Percentiles rank a stretch among this genome's conserved stretches.
Conservation (phyloP, 495 filamentous ascomycete species). For the Pseudomonodictys pantanalensis region DNA sequence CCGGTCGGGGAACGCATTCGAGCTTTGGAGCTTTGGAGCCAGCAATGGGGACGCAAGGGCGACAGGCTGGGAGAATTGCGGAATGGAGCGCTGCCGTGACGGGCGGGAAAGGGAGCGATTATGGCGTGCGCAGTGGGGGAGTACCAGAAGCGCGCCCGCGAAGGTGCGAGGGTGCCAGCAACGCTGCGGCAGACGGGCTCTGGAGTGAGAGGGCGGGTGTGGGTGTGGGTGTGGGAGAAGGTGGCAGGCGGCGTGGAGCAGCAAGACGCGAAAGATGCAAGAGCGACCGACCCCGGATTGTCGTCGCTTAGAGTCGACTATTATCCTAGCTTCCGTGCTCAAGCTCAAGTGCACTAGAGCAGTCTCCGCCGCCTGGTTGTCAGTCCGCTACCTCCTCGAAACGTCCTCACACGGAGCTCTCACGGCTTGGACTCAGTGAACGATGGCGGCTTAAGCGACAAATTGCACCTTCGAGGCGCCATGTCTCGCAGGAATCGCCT, state of each 20-base stretch:
- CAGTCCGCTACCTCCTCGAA: too few relatives aligned
- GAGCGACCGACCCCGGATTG: too few relatives aligned
- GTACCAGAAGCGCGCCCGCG: background rate
- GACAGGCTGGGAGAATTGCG: slow-evolving; percentile 24
- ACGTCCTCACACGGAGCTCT: background rate
- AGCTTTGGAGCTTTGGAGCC: slow-evolving; percentile 5
- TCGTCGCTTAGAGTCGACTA: too few relatives aligned
- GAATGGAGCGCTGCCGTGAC: slow-evolving; percentile 22
- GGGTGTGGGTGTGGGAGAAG: too few relatives aligned
- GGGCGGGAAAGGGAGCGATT: background rate
- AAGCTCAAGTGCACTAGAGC: too few relatives aligned
- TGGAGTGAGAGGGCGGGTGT: too few relatives aligned
- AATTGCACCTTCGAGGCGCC: background rate
- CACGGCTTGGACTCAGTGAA: background rate
- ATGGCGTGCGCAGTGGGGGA: background rate
- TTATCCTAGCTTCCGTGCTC: too few relatives aligned
- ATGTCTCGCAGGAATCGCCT: background rate
- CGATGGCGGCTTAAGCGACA: background rate
- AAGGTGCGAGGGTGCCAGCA: background rate
- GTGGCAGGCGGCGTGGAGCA: too few relatives aligned
- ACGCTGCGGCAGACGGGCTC: too few relatives aligned
- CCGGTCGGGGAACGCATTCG: slow-evolving; percentile 28
- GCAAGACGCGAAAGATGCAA: too few relatives aligned
- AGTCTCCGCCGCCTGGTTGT: too few relatives aligned
- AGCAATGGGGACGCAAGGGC: slow-evolving; percentile 30